Conservation (phyloP, 2,329 filamentous ascomycete species). For the Escovopsis sp. region DNA sequence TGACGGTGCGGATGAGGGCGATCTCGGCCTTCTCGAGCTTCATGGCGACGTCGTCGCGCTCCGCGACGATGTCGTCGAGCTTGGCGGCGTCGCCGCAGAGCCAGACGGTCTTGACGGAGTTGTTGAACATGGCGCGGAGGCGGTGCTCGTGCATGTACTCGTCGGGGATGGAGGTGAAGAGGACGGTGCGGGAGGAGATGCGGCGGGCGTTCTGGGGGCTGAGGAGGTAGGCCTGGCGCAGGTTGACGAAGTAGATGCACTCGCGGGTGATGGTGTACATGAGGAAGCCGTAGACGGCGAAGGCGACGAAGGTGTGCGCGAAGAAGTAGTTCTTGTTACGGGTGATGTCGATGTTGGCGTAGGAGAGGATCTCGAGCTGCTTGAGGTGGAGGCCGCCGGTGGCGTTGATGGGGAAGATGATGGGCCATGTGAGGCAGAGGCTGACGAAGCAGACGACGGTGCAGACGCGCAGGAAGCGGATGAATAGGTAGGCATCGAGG, state of each 20-base stretch:
- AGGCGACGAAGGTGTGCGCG: conserved; percentile 67
- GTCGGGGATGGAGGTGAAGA: conserved; percentile 77
- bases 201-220: conserved; percentile 70
- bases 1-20: conserved; percentile 52
- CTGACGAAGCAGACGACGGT: conserved; percentile 69
- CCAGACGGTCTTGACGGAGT: conserved; percentile 64
- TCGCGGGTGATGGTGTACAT: conserved; percentile 84
- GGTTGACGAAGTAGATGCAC: conserved; percentile 81
- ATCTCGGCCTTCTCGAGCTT: conserved; percentile 75
- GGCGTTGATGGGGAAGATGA: conserved; percentile 70
- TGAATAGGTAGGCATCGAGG: conserved; percentile 75
- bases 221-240: conserved; percentile 86
- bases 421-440: conserved; percentile 67
- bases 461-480: conserved; percentile 68
- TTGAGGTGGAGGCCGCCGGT: conserved; percentile 52
- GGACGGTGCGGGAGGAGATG: conserved; percentile 77
- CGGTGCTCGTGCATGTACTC: conserved; percentile 60
- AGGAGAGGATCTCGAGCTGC: conserved; percentile 42
- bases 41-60: conserved; percentile 59
- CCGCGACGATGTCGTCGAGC: conserved; percentile 61
- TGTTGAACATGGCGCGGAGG: conserved; percentile 62
- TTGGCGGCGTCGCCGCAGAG: conserved; percentile 58
- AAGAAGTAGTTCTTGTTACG: conserved; percentile 53
- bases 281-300: conserved; percentile 74
- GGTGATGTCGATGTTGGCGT: conserved; percentile 28